Base-by-base conservation (phyloP, 2,329 filamentous ascomycete species). In the Acrodontium crateriforme region DNA sequence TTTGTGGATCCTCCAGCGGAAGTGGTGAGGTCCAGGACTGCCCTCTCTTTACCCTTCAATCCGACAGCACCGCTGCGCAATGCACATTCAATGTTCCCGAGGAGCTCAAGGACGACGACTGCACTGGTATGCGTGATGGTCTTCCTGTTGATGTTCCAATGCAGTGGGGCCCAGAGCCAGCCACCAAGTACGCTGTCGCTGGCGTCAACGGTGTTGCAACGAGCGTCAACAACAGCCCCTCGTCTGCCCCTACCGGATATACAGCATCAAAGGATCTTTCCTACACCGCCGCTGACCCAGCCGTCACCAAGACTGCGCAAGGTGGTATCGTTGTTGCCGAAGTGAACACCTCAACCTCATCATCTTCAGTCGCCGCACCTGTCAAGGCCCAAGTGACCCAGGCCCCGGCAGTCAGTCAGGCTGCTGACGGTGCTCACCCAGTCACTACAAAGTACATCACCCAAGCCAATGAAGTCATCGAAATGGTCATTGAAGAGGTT, bases 11-110 rank as follows among this genome's bases (percentile, higher is more conserved):
- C n/a, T 87, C 76, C 28, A 78, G 73, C 53, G 47, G 46, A 0
- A 74, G 71, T 7, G 85, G 85, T 18, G 46, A 61, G 22, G 71
- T 92, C 24, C 45, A 65, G 23, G 82, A 85, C 52, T 94, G 85
- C 58, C 57, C 69, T 1, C 42, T 89, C 16, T 93, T 94, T 56
- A 59, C 65, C 28, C 60, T 91, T 30, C 73, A 85, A 50, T 55
- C 54, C 28, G 63, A 72, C 15, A 52, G 55, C 0, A 60, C 65
- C 8, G 64, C 68, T 45, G 42, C 50, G 2, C 42, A 68, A 32
- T 92, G 84, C 60, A 60, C 63, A 27, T 67, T 87, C 47, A 48
- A 68, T 1, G 36, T 74, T 1, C 77, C 79, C 3, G 36, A 53
- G 0, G 40, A 47, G 0, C 51, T 89, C 12, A 46, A 52, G 1